These are phyloP conservation scores for Trichosporon asahii DNA, from an alignment of 1,284 basidiomycete species.

Conservation along the genomic window DNA sequence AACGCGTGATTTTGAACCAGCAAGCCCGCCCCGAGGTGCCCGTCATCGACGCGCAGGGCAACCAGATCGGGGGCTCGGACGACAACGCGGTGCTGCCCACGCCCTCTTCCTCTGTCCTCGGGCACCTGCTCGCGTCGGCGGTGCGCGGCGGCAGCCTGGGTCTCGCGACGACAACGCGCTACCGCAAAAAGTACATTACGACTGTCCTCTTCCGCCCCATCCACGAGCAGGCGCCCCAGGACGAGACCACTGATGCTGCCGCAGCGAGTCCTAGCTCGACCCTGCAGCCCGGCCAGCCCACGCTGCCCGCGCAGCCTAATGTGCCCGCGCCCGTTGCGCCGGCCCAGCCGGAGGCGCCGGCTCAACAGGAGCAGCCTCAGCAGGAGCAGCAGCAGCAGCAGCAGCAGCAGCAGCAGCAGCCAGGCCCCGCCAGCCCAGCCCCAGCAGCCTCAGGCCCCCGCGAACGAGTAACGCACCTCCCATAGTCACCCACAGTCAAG, in stretches of 20 bases:
- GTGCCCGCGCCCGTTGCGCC: neutral
- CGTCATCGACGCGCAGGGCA: constrained; percentile 27
- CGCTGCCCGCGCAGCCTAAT: neutral
- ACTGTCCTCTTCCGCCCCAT: constrained; percentile 58
- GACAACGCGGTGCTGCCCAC: constrained; percentile 83
- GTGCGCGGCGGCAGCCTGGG: constrained; percentile 91
- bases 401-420: neutral
- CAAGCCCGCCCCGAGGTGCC: constrained; percentile 47
- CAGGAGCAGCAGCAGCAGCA: neutral
- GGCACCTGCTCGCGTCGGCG: constrained; percentile 80
- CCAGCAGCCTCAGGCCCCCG: neutral
- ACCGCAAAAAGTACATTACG: constrained; percentile 81
- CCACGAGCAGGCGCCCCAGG: constrained; percentile 6
- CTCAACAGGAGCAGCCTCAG: constrained; percentile 2
- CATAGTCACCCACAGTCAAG: neutral
- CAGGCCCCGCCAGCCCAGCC: too few relatives aligned
- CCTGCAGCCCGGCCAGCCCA: neutral
- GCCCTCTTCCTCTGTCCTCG: constrained; percentile 74
- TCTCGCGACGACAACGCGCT: constrained; percentile 88
- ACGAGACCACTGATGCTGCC: neutral
- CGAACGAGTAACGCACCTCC: neutral
- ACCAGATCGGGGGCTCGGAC: constrained; percentile 57
- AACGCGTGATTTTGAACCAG: constrained; percentile 75
- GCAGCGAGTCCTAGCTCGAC: neutral
- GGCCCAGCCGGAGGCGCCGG: neutral